Percentiles rank a stretch among this genome's conserved stretches.
These are phyloP conservation scores for Herpetospermum pedunculosum DNA, from an alignment of 306 rosid species.

Conservation along the genomic window DNA sequence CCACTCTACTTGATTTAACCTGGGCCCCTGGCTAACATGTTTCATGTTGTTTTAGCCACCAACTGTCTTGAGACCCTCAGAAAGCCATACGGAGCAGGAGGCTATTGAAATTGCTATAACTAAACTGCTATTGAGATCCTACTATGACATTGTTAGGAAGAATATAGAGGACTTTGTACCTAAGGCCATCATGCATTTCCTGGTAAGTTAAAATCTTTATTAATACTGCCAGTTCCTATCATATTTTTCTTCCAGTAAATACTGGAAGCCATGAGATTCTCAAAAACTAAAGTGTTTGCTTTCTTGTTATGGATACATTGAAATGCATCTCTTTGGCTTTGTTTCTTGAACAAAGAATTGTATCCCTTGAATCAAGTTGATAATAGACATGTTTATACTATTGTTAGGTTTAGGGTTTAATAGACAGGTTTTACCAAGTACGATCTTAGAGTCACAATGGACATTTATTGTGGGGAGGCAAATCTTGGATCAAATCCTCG, in stretches of 20 bases:
- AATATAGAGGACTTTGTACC: conserved; percentile 80
- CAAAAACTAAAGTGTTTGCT: background rate
- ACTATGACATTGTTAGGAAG: conserved; percentile 91
- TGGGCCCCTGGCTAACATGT: conserved; percentile 11
- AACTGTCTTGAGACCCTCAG: conserved; percentile 78
- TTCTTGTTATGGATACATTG: background rate
- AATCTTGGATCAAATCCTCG: no score
- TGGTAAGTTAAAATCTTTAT: conserved; percentile 39
- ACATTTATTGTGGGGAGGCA: no score
- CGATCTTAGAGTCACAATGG: no score
- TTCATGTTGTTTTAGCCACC: conserved; percentile 57
- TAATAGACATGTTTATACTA: background rate
- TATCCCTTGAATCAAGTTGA: background rate
- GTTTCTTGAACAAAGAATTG: background rate
- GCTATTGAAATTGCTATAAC: conserved; percentile 64
- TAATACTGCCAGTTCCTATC: background rate
- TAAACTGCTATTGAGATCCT: conserved; percentile 73
- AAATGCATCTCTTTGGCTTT: background rate
- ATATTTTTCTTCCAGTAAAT: background rate
- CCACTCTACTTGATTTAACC: conserved; percentile 6
- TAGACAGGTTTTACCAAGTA: no score
- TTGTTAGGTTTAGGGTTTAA: no score
- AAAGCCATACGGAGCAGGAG: conserved; percentile 71
- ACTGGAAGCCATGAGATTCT: background rate
- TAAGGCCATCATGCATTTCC: conserved; percentile 94